phyloP scores from a whole-genome alignment of 805 yeast species.

The Metschnikowia lunata region DNA sequence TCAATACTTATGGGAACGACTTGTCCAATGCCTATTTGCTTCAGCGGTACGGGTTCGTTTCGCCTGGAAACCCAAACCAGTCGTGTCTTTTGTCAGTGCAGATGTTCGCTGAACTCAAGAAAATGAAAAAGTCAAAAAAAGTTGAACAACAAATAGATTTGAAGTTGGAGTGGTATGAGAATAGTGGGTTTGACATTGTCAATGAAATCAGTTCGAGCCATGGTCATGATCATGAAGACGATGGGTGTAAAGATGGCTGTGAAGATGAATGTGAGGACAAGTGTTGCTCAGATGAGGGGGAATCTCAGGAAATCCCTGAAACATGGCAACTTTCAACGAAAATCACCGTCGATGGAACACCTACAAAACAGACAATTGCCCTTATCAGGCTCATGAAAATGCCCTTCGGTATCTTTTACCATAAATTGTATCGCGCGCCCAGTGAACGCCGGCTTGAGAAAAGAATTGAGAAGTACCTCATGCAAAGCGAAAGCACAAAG shows the following conservation, averaged over 20 bases:
- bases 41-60: slow-evolving; percentile 77
- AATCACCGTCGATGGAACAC: slow-evolving; percentile 39
- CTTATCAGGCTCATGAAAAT: slow-evolving; percentile 20
- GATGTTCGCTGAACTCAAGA: slow-evolving; percentile 31
- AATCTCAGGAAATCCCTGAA: slow-evolving; percentile 21
- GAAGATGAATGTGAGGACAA: slow-evolving; percentile 1
- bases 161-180: slow-evolving; percentile 48
- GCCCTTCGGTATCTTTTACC: slow-evolving; percentile 25
- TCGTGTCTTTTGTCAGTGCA: slow-evolving; percentile 55
- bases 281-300: not conserved
- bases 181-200: slow-evolving; percentile 38
- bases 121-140: slow-evolving; percentile 17
- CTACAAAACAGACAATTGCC: slow-evolving; percentile 36
- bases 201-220: slow-evolving; percentile 17
- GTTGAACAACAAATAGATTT: slow-evolving; percentile 31
- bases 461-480: slow-evolving; percentile 18
- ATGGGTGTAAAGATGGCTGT: slow-evolving; percentile 15
- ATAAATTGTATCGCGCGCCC: slow-evolving; percentile 17
- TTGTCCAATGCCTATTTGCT: slow-evolving; percentile 60
- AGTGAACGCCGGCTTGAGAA: slow-evolving; percentile 21
- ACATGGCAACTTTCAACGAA: slow-evolving; percentile 44
- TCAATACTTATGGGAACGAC: slow-evolving; percentile 76
- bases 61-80: slow-evolving; percentile 45
- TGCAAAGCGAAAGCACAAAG: slow-evolving; percentile 11
- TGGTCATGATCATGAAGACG: slow-evolving; percentile 15